Percentiles rank a stretch among this genome's conserved stretches.
Conservation (phyloP, 441 rosid species). For the Euphorbia celastroides region DNA sequence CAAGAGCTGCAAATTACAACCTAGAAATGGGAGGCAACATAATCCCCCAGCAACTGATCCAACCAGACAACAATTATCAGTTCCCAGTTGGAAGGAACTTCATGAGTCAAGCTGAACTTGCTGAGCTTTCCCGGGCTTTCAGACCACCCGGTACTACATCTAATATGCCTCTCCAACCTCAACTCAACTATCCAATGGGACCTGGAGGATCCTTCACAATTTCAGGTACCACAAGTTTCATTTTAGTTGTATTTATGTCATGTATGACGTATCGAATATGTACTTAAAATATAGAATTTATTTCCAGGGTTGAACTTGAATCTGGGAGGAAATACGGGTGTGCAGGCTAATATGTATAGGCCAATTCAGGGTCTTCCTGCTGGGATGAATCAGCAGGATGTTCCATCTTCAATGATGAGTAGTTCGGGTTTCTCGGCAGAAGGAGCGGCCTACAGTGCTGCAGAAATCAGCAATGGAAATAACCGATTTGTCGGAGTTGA, state of each 20-base stretch:
- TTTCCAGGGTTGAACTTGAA: constrained; percentile 45
- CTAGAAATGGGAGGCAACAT: constrained; percentile 40
- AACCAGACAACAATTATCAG: constrained; percentile 36
- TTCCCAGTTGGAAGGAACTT: constrained; percentile 40
- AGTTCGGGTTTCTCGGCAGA: constrained; percentile 30
- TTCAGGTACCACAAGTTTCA: constrained; percentile 22
- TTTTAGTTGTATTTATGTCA: neutral
- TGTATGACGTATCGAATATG: too few species aligned
- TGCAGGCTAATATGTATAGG: constrained; percentile 27
- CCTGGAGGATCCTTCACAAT: constrained; percentile 34
- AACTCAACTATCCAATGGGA: constrained; percentile 35
- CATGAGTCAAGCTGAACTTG: constrained; percentile 41
- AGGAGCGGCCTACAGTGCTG: constrained; percentile 30
- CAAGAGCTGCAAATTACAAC: constrained; percentile 38
- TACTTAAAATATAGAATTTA: neutral
- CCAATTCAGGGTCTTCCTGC: constrained; percentile 23
- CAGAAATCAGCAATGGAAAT: constrained; percentile 27
- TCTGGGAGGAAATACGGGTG: constrained; percentile 39
- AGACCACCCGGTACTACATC: constrained; percentile 24
- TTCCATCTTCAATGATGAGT: constrained; percentile 27
- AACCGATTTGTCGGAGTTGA: constrained; percentile 50
- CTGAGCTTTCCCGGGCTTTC: constrained; percentile 65
- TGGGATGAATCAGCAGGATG: constrained; percentile 33
- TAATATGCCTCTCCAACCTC: constrained; percentile 41
- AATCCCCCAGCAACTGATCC: constrained; percentile 36